Percentiles rank a stretch among this genome's conserved stretches.
Conservation (phyloP, 257 asterid species). For the Solanum peruvianum region DNA sequence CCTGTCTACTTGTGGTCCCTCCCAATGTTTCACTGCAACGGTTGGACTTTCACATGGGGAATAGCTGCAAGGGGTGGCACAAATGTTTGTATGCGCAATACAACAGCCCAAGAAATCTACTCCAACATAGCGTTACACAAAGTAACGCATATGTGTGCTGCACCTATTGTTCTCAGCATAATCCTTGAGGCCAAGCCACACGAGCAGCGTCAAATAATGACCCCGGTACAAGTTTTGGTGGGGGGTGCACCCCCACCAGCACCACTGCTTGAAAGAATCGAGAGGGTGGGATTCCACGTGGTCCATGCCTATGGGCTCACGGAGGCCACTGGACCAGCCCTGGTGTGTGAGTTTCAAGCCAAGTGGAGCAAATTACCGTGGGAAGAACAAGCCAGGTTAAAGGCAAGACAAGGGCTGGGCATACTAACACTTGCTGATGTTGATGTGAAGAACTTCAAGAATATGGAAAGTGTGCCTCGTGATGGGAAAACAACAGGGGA, state of each 20-base stretch:
- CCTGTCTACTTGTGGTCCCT: slow-evolving; percentile 88
- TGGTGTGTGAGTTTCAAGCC: slow-evolving; percentile 69
- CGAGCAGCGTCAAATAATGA: slow-evolving; percentile 22
- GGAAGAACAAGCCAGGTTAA: slow-evolving; percentile 30
- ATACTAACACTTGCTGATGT: slow-evolving; percentile 54
- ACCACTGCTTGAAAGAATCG: slow-evolving; percentile 42
- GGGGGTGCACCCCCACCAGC: slow-evolving; percentile 95
- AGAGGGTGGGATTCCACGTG: slow-evolving; percentile 57
- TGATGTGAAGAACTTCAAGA: slow-evolving; percentile 46
- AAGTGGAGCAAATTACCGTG: slow-evolving; percentile 38
- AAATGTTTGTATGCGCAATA: slow-evolving; percentile 69
- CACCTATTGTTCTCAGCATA: slow-evolving; percentile 62
- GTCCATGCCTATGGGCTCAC: slow-evolving; percentile 83
- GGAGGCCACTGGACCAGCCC: slow-evolving; percentile 87
- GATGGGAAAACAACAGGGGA: slow-evolving; percentile 70
- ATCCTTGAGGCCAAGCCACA: slow-evolving; percentile 47
- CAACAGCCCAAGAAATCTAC: slow-evolving; percentile 57
- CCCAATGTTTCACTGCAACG: slow-evolving; percentile 94
- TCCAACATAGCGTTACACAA: slow-evolving; percentile 30
- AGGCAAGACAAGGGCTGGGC: slow-evolving; percentile 76
- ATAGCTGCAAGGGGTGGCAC: slow-evolving; percentile 89
- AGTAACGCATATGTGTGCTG: slow-evolving; percentile 93
- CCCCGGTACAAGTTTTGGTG: slow-evolving; percentile 41
- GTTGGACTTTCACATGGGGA: slow-evolving; percentile 96
- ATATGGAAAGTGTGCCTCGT: slow-evolving; percentile 49